Conservation (phyloP, 2,329 filamentous ascomycete species). For the Sclerotinia trifoliorum region DNA sequence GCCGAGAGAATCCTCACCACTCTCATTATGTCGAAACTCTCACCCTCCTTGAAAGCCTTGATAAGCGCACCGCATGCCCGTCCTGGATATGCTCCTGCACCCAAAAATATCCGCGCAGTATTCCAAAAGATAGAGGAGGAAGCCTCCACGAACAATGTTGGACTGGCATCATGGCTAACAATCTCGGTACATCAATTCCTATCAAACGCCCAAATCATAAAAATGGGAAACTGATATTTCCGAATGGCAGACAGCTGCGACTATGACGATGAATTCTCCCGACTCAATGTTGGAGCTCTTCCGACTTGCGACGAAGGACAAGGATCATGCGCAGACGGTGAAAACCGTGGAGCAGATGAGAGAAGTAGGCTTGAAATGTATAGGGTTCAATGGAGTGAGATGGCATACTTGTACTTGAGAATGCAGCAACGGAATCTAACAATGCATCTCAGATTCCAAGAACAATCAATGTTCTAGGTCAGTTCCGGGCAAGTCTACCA, state of each 20-base stretch:
- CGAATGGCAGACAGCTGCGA: conserved; percentile 64
- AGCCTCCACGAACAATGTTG: conserved; percentile 61
- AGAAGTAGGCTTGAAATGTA: conserved; percentile 73
- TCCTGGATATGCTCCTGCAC: conserved; percentile 63
- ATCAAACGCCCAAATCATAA: background rate
- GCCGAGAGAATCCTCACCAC: background rate
- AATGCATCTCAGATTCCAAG: conserved; percentile 58
- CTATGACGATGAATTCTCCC: conserved; percentile 84
- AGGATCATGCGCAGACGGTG: conserved; percentile 32
- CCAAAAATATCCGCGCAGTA: conserved; percentile 60
- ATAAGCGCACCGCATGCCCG: conserved; percentile 68
- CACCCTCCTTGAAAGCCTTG: conserved; percentile 67
- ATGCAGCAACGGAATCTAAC: background rate
- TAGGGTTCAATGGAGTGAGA: conserved; percentile 67
- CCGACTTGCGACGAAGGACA: conserved; percentile 32
- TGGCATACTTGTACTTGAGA: background rate
- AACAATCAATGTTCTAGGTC: conserved; percentile 77
- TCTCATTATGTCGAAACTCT: conserved; percentile 67
- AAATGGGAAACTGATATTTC: conserved; percentile 1
- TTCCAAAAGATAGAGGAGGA: conserved; percentile 64
- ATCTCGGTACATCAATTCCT: conserved; percentile 52
- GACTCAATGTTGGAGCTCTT: conserved; percentile 64
- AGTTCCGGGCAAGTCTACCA: conserved; percentile 65
- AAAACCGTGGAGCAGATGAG: conserved; percentile 65
- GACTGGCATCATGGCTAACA: conserved; percentile 63